Percentiles rank a stretch among this genome's conserved stretches.
Conservation (phyloP, 345 rosid species). For the Acer saccharum region DNA sequence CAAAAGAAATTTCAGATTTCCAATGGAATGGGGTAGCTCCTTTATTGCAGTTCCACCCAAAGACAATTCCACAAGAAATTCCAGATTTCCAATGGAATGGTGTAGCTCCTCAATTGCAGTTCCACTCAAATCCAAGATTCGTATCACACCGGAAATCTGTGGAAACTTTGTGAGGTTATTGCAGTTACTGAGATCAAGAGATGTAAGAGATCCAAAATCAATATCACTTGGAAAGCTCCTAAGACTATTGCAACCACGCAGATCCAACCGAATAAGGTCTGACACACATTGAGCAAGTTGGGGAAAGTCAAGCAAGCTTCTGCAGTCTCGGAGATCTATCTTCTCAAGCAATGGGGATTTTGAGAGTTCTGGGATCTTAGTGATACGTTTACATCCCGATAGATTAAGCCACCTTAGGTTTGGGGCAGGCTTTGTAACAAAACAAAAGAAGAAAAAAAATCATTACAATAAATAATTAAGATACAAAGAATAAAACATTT, state of each 20-base stretch:
- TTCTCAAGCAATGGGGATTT: not conserved
- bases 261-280: not conserved
- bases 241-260: not conserved
- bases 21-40: too few relatives aligned
- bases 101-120: not conserved
- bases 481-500: too few relatives aligned
- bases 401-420: too few relatives aligned
- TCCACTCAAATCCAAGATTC: not conserved
- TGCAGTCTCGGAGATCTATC: not conserved
- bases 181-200: not conserved
- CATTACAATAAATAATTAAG: too few relatives aligned
- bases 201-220: not conserved
- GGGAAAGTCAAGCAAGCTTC: not conserved
- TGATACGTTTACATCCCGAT: too few relatives aligned
- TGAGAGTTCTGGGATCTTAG: not conserved
- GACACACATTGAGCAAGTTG: not conserved
- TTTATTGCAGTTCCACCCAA: too few relatives aligned
- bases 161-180: not conserved
- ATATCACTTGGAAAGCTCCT: not conserved
- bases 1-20: too few relatives aligned
- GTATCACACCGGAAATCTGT: not conserved
- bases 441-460: too few relatives aligned
- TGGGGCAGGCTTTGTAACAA: too few relatives aligned
- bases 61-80: too few relatives aligned
- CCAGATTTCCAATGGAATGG: not conserved